Percentiles rank a stretch among this genome's conserved stretches.
These are phyloP conservation scores for Afroboletus lepidellus DNA, from an alignment of 1,284 basidiomycete genomes.

Conservation along the genomic window DNA sequence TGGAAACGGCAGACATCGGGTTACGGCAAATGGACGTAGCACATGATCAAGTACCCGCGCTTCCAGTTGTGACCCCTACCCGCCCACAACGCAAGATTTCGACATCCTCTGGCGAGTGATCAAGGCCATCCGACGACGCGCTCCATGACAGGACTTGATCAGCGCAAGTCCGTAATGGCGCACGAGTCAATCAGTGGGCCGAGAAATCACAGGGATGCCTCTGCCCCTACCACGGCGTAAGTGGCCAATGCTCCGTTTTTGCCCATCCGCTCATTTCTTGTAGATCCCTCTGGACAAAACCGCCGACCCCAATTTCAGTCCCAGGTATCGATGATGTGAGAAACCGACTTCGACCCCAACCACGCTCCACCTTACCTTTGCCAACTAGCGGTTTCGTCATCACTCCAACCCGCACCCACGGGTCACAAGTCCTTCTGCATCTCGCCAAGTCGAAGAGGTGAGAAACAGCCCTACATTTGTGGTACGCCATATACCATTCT, in stretches of 20 bases:
- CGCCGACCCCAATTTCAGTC: conserved; percentile 23
- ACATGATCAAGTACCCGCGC: neutral
- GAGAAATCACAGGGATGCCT: conserved; percentile 34
- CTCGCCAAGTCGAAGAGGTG: conserved; percentile 20
- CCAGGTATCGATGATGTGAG: conserved; percentile 22
- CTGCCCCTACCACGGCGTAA: conserved; percentile 22
- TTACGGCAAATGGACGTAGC: neutral
- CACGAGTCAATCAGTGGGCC: conserved; percentile 12
- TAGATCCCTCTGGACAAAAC: conserved; percentile 20
- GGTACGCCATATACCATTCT: conserved; percentile 3
- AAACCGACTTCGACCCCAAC: neutral
- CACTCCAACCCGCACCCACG: conserved; percentile 18
- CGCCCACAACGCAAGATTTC: too few relatives aligned
- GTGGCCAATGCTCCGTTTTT: conserved; percentile 6
- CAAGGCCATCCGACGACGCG: conserved; percentile 6
- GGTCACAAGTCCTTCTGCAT: conserved; percentile 14
- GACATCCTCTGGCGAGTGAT: conserved; percentile 15
- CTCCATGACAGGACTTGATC: conserved; percentile 10
- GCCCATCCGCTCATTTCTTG: conserved; percentile 7
- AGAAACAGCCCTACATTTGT: conserved; percentile 7
- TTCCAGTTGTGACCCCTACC: neutral
- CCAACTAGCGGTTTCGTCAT: conserved; percentile 11
- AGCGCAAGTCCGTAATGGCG: conserved; percentile 10
- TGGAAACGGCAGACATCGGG: neutral
- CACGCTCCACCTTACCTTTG: conserved; percentile 8